Base-by-base conservation (phyloP, 2,329 filamentous ascomycete species). In the Neocucurbitaria cava region DNA sequence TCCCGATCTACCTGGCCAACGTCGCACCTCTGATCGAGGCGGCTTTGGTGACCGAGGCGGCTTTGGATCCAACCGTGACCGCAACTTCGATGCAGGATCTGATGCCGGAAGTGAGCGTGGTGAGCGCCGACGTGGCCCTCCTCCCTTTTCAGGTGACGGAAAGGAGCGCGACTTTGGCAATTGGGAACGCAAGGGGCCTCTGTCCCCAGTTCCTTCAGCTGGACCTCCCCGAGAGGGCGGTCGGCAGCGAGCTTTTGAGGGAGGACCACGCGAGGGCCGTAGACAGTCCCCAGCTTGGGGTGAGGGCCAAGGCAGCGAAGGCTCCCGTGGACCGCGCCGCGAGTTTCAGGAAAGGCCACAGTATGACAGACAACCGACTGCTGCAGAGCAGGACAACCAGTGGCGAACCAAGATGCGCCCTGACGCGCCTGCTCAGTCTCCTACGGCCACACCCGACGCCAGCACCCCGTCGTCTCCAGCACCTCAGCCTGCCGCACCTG, bases 181-280 rank as follows among this genome's bases (percentile, higher is more conserved):
- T 77, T 99, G 95, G 95, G 94, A 97, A 78, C 90, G 95, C 68
- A 95, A 91, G 73, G 95, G 95, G 11, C 95, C 95, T 33, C 83
- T 98, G 51, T 91, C 94, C 38, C 91, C 94, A 20, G 77, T 82
- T 79, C 64, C 82, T 21, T 24, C 23, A 30, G 74, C 79, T 26
- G 76, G 78, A 30, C 64, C 65, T 20, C 72, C 76, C 13, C 76
- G 86, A 56, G 86, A 87, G 64, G 84, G 84, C 50, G 85, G 86
- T 52, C 82, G 87, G 59, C 79, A 83, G 55, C 78, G 81, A 81
- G 84, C 59, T 78, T 80, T 78, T 83, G 73, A 75, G 17, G 71
- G 67, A 41, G 55, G 53, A 23, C 50, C 55, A 24, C 71, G 66
- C 39, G 80, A 82, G 64, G 57, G 50, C 35, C 73, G 78, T 55